A percentile compares a stretch with the other conserved stretches of the same genome.
phyloP scores from a whole-genome alignment of 2,329 filamentous ascomycete species.

The Penicillium sp. region DNA sequence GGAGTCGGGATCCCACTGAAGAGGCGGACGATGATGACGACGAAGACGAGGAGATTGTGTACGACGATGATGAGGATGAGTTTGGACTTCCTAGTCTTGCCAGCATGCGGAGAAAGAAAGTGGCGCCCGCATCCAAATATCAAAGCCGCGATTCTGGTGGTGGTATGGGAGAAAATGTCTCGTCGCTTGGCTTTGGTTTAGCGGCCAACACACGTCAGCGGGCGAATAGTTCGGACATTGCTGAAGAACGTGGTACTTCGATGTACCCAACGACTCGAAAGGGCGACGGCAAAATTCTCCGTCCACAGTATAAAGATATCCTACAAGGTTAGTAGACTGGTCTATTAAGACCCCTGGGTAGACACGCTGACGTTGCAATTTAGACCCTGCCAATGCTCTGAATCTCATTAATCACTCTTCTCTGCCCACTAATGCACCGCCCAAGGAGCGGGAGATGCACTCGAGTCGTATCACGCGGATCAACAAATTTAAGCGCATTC shows the following conservation, averaged over 20 bases:
- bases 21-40: constrained; percentile 60
- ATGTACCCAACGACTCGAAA: constrained; percentile 85
- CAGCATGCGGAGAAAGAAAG: constrained; percentile 72
- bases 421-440: constrained; percentile 63
- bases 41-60: constrained; percentile 65
- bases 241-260: constrained; percentile 75
- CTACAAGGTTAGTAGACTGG: constrained; percentile 53
- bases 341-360: background rate
- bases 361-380: constrained; percentile 7
- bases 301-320: constrained; percentile 97
- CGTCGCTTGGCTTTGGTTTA: constrained; percentile 30
- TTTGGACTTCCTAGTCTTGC: constrained; percentile 90
- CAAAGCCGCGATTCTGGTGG: constrained; percentile 45
- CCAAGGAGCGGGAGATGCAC: constrained; percentile 80
- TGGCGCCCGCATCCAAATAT: constrained; percentile 21
- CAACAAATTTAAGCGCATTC: constrained; percentile 95
- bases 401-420: constrained; percentile 88
- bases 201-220: constrained; percentile 52
- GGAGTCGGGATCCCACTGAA: constrained; percentile 51
- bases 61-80: constrained; percentile 88
- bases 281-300: constrained; percentile 86
- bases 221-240: constrained; percentile 88
- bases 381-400: constrained; percentile 80
- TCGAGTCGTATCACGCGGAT: constrained; percentile 86
- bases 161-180: constrained; percentile 16